Evolutionary conservation across 2,329 filamentous ascomycete species (phyloP), one percentile per base, ranked within the genome.

Genomic region (Alternaria gansuensis): DNA sequence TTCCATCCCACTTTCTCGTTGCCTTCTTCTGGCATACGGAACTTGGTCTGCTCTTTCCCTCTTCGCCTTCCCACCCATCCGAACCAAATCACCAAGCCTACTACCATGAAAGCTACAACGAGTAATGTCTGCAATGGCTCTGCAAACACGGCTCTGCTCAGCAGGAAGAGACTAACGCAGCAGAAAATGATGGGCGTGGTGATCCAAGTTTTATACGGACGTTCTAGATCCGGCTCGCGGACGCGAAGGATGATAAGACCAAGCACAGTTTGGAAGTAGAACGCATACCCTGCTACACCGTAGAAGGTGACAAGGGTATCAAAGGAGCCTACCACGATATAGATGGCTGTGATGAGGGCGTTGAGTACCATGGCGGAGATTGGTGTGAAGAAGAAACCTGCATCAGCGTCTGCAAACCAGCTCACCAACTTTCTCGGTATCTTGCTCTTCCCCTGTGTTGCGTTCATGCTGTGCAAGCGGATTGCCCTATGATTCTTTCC

Each of bases 171-270:
- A 75, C 92, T 96, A 37, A 99, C 95, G 74, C 95, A 99, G 84
- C 95, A 99, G 77, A 99, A 99, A 56, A 97, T 94, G 65, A 99
- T 94, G 10, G 95, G 95, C 2, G 95, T 99, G 0, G 90, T 90
- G 72, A 99, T 97, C 95, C 94, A 99, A 3, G 93, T 97, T 76
- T 88, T 89, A 79, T 99, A 99, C 0, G 95, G 94, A 26, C 95
- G 82, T 76, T 97, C 93, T 44, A 99, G 84, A 62, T 89, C 83
- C 4, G 95, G 95, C 77, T 99, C 95, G 62, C 86, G 86, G 29
- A 98, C 92, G 29, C 95, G 85, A 56, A 99, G 83, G 51, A 99
- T 86, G 62, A 99, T 97, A 48, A 99, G 84, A 0, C 95, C 95
- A 0, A 99, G 85, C 0, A 99, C 95, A 0, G 94, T 96, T 55